Percentiles rank a stretch among this genome's conserved stretches.
Conservation (phyloP, 805 yeast species). For the Saccharomycopsis selenospora region DNA sequence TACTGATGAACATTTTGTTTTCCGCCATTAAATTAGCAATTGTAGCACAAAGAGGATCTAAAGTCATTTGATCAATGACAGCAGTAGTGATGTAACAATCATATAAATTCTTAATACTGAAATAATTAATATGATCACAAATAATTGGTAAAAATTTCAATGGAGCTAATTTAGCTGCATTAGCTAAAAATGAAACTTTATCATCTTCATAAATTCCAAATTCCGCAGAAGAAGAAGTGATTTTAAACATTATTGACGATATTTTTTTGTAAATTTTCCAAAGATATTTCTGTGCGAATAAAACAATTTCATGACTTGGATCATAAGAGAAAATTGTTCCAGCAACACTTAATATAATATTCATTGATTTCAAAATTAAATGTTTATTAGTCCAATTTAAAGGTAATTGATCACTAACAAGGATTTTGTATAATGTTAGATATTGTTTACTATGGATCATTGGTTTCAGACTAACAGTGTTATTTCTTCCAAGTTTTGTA, state of each 20-base stretch:
- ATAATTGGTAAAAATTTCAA: conserved; percentile 2
- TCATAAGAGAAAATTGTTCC: conserved; percentile 5
- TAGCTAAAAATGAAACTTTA: conserved; percentile 11
- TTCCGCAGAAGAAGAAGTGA: conserved; percentile 3
- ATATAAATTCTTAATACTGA: neutral
- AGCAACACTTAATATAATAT: conserved; percentile 1
- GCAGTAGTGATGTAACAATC: neutral
- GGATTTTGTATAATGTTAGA: conserved; percentile 7
- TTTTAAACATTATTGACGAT: neutral
- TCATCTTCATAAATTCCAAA: conserved; percentile 9
- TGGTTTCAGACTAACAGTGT: neutral
- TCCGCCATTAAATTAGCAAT: neutral
- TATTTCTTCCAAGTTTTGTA: no score
- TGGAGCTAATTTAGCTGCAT: conserved; percentile 6
- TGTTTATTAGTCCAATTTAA: conserved; percentile 8
- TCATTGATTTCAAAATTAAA: conserved; percentile 6
- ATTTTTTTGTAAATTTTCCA: conserved; percentile 6
- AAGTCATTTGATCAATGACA: neutral
- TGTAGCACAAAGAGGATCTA: conserved; percentile 1
- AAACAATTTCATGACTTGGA: conserved; percentile 7
- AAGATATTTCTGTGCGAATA: conserved; percentile 9
- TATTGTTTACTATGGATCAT: conserved; percentile 1
- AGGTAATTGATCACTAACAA: neutral
- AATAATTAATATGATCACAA: conserved; percentile 2
- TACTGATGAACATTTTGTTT: neutral